phyloP scores from a whole-genome alignment of 2,329 filamentous ascomycete genomes.

The Ophiostoma sp. region DNA sequence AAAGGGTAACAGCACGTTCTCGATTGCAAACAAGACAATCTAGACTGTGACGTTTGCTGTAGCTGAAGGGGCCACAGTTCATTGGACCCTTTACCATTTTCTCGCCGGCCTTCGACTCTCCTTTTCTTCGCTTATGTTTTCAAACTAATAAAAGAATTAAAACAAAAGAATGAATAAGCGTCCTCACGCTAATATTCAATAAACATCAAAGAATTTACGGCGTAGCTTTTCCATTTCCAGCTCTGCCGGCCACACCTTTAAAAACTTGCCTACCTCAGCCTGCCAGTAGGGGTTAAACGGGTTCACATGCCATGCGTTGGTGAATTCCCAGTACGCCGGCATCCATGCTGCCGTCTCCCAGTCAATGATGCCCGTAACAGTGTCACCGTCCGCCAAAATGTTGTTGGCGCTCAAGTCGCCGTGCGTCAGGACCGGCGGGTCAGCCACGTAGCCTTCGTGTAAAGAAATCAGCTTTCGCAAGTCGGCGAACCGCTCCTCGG shows the following conservation, averaged over 20 bases:
- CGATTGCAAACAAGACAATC: no score
- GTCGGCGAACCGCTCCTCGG: neutral
- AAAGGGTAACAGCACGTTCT: no score
- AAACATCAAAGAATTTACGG: neutral
- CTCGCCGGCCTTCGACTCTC: no score
- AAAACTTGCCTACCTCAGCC: conserved; percentile 18
- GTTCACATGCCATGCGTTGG: conserved; percentile 23
- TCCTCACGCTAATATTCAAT: no score
- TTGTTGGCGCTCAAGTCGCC: conserved; percentile 20
- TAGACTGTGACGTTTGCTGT: no score
- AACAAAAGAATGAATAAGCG: no score
- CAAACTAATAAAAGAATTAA: no score
- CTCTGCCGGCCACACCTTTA: neutral
- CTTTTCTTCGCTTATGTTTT: no score
- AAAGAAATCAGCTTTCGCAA: conserved; percentile 3
- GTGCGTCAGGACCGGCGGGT: conserved; percentile 21
- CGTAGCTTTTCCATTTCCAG: conserved; percentile 14
- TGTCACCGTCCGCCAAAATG: conserved; percentile 24
- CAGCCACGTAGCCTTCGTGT: neutral
- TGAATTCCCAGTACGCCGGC: conserved; percentile 26
- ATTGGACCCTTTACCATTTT: no score
- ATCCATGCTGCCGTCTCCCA: conserved; percentile 25
- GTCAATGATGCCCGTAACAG: conserved; percentile 21
- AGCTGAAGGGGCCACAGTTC: no score
- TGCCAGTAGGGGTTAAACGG: conserved; percentile 20